Conservation (phyloP, 2,329 filamentous ascomycete species). For the Epichloe festucae region DNA sequence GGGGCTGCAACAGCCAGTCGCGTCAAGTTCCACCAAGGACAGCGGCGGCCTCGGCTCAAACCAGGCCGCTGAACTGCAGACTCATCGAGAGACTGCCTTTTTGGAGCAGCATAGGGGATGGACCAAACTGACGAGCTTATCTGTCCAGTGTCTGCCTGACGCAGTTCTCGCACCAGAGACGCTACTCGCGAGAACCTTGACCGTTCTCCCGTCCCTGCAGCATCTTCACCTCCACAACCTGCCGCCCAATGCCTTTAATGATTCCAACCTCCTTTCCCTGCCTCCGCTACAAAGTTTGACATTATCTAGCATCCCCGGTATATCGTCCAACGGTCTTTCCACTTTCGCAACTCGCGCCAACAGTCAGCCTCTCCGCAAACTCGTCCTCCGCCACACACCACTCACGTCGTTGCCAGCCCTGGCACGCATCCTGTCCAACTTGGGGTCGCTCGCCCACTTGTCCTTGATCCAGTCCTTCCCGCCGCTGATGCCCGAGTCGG, state of each 20-base stretch:
- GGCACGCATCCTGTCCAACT: conserved; percentile 45
- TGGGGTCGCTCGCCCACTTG: conserved; percentile 35
- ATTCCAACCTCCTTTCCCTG: conserved; percentile 39
- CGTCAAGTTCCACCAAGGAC: conserved; percentile 10
- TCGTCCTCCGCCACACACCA: conserved; percentile 44
- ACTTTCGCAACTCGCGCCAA: conserved; percentile 38
- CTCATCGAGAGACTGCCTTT: conserved; percentile 29
- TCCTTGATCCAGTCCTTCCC: conserved; percentile 41
- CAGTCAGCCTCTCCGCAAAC: conserved; percentile 30
- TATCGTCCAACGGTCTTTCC: conserved; percentile 43
- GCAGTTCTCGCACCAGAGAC: conserved; percentile 39
- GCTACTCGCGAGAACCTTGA: conserved; percentile 37
- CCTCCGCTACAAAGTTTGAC: conserved; percentile 42
- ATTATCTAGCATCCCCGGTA: conserved; percentile 40
- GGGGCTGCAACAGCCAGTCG: conserved; percentile 17
- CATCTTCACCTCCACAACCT: conserved; percentile 47
- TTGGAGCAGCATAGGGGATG: conserved; percentile 40
- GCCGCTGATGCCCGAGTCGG: conserved; percentile 41
- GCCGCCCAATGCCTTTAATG: conserved; percentile 42
- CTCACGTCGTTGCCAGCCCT: conserved; percentile 43
- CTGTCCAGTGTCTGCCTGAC: conserved; percentile 45
- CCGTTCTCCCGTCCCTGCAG: conserved; percentile 39
- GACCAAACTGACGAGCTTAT: conserved; percentile 40
- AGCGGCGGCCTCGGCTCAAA: conserved; percentile 17
- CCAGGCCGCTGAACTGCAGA: conserved; percentile 15